Base-by-base conservation (phyloP, 2,329 filamentous ascomycete genomes). In the Berkeleyomyces basicola region DNA sequence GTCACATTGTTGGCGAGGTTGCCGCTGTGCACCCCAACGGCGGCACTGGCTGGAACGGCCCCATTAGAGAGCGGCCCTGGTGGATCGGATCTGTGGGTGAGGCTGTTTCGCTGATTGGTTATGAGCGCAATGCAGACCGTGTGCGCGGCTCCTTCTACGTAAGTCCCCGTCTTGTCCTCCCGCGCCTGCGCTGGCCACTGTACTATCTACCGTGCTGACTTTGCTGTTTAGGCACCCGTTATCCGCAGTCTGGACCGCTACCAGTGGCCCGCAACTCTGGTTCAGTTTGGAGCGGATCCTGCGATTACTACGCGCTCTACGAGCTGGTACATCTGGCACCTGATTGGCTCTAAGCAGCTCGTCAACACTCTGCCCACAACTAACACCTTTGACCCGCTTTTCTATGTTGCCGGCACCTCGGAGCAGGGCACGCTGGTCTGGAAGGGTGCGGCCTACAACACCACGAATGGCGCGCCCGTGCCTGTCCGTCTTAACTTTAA, bases 31-130 rank as follows among this genome's bases (percentile, higher is more conserved):
- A 81, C 47, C 76, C 77, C 37, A 81, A 81, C 65, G 77, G 78
- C n/a, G 77, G 77, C 4, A 76, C 71, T 16, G 73, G 74, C 65
- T 81, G 77, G 74, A 66, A 70, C 1, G 76, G 76, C 2, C 67
- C 74, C 11, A 74, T 78, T 58, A 74, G 74, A 67, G 70, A 72
- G 43, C 81, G 75, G 66, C 79, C 76, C 0, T 82, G 77, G 74
- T 81, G 79, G 82, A 79, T 81, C 59, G 83, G 82, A 36, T 75
- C 79, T 7, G 80, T 87, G 2, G 79, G 78, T 11, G 84, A 87
- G 69, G 83, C 82, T 33, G 76, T 87, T n/a, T 83, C 79, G 62
- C 74, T 86, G 14, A 76, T 87, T 65, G 81, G 83, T 16, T 80
- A 81, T 39, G 84, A 87, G 75, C 77, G 84, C 63, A 87, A 87